phyloP scores from a whole-genome alignment of 1,139 yeast species.

The Eremothecium gossypii region DNA sequence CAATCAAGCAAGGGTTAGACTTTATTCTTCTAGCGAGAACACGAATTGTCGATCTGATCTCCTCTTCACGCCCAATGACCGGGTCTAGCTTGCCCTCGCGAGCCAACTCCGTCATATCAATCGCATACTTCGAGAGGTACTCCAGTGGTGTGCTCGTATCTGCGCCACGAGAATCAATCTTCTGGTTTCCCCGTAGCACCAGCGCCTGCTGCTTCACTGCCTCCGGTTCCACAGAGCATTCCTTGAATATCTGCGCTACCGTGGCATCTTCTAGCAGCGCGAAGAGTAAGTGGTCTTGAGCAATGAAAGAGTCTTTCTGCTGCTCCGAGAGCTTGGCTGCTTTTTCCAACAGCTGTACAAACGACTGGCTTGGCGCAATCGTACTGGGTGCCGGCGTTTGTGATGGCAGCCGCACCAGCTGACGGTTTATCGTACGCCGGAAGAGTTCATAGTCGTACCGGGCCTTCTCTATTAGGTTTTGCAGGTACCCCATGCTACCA shows the following conservation, averaged over 20 bases:
- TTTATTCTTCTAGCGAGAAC: conserved; percentile 92
- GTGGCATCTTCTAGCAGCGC: conserved; percentile 76
- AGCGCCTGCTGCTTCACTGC: conserved; percentile 73
- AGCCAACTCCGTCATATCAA: conserved; percentile 88
- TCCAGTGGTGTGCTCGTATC: conserved; percentile 82
- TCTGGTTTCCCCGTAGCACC: conserved; percentile 79
- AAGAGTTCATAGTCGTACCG: conserved; percentile 79
- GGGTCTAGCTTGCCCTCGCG: conserved; percentile 94
- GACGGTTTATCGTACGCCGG: conserved; percentile 71
- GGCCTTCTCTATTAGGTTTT: conserved; percentile 79
- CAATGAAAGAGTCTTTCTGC: conserved; percentile 86
- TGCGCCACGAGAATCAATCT: conserved; percentile 90
- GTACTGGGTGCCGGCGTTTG: conserved; percentile 83
- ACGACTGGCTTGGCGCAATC: conserved; percentile 56
- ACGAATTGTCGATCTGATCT: conserved; percentile 87
- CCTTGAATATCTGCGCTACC: conserved; percentile 66
- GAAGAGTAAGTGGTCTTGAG: conserved; percentile 85
- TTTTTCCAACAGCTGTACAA: conserved; percentile 59
- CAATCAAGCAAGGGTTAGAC: conserved; percentile 91
- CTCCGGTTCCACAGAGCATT: conserved; percentile 57
- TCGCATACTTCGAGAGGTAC: conserved; percentile 79
- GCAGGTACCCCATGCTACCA: conserved; percentile 53
- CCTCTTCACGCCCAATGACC: conserved; percentile 98
- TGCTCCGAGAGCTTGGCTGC: conserved; percentile 70
- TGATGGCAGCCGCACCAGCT: conserved; percentile 74